Conservation (phyloP, 345 rosid genomes). For the Mallotus nudiflorus region DNA sequence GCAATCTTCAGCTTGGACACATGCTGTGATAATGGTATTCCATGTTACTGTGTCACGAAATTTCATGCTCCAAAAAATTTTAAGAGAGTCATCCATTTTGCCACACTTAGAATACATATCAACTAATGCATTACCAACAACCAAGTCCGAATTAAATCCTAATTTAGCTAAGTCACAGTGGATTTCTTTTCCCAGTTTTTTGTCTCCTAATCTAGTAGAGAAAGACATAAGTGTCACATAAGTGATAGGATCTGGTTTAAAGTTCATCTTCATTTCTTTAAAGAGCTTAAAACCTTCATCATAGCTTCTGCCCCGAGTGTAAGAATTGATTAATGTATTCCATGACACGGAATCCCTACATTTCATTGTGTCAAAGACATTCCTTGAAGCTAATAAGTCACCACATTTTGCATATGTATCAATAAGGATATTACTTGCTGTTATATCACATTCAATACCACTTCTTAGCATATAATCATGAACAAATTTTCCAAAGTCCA, state of each 20-base stretch:
- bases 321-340: constrained; percentile 61
- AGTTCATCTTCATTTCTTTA: constrained; percentile 39
- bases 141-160: constrained; percentile 42
- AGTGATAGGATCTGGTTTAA: constrained; percentile 52
- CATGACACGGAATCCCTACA: constrained; percentile 56
- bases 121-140: constrained; percentile 54
- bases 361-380: constrained; percentile 50
- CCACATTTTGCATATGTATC: constrained; percentile 60
- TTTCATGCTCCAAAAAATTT: constrained; percentile 46
- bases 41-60: constrained; percentile 54
- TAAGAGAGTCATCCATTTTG: constrained; percentile 37
- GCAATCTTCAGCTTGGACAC: constrained; percentile 50
- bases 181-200: constrained; percentile 42
- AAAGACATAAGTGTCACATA: constrained; percentile 45
- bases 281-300: constrained; percentile 50
- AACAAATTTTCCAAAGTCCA: constrained; percentile 46
- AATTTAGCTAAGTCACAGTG: constrained; percentile 50
- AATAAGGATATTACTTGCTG: constrained; percentile 49
- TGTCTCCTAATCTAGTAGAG: constrained; percentile 37
- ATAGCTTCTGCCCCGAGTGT: constrained; percentile 36
- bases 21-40: constrained; percentile 61
- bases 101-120: constrained; percentile 65
- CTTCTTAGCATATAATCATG: constrained; percentile 41
- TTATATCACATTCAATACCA: constrained; percentile 39
- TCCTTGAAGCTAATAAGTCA: constrained; percentile 43